A percentile compares a stretch with the other conserved stretches of the same genome.
Conservation (phyloP, 768 basidiomycete genomes). For the Rhodosporidiobolus odoratus region DNA sequence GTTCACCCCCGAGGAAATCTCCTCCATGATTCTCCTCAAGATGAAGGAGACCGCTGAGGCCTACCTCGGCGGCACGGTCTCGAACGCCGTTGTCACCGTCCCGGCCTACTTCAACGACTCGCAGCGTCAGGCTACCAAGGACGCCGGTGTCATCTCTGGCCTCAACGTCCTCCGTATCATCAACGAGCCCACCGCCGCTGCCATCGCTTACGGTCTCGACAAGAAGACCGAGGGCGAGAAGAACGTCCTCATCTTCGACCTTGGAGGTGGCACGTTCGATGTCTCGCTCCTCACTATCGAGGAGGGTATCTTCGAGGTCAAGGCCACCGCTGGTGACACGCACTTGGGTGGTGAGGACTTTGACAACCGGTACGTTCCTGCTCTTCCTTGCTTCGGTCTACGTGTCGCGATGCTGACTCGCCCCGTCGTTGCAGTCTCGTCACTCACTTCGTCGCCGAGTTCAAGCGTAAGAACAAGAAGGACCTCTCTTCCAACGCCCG, state of each 20-base stretch:
- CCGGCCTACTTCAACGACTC: conserved; percentile 99
- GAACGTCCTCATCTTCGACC: conserved; percentile 96
- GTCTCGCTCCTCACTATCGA: conserved; percentile 93
- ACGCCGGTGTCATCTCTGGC: conserved; percentile 89
- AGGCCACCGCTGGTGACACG: conserved; percentile 96
- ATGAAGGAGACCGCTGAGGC: conserved; percentile 70
- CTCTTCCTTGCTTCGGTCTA: background rate
- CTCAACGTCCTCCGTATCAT: conserved; percentile 96
- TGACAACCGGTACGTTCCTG: conserved; percentile 62
- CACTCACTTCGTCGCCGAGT: conserved; percentile 92
- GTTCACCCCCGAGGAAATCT: conserved; percentile 62
- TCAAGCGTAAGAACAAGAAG: conserved; percentile 98
- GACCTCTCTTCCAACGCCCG: conserved; percentile 87
- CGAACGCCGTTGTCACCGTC: conserved; percentile 60
- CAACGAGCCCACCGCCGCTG: conserved; percentile 97
- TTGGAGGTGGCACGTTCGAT: conserved; percentile 97
- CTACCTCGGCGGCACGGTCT: conserved; percentile 61
- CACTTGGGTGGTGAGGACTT: conserved; percentile 98
- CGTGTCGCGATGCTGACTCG: background rate
- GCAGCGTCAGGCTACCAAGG: conserved; percentile 96
- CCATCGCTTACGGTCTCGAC: conserved; percentile 97
- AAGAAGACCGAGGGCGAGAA: conserved; percentile 84
- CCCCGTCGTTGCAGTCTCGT: conserved; percentile 56
- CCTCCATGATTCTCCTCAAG: conserved; percentile 61
- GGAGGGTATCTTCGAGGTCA: conserved; percentile 96